These are phyloP conservation scores for Hypoxylon cercidicola DNA, from an alignment of 495 filamentous ascomycete genomes.

Conservation along the genomic window DNA sequence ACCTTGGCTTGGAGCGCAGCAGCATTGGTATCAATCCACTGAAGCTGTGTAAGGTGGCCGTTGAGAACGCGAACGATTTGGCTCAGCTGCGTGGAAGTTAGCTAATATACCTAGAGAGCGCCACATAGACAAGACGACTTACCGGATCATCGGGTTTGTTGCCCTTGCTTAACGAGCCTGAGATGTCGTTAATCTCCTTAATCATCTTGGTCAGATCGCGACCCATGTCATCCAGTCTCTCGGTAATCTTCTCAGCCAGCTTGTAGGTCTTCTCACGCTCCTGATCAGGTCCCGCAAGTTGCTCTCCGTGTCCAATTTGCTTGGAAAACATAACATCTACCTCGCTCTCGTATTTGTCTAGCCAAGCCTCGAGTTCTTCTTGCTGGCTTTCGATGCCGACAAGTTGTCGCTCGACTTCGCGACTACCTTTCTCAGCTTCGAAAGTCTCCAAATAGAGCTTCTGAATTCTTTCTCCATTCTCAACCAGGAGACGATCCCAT, in stretches of 20 bases:
- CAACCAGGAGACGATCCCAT: constrained; percentile 92
- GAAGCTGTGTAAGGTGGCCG: constrained; percentile 85
- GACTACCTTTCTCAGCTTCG: constrained; percentile 88
- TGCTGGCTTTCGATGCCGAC: constrained; percentile 89
- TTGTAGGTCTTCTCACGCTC: constrained; percentile 95
- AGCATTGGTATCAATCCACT: constrained; percentile 89
- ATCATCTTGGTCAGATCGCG: constrained; percentile 94
- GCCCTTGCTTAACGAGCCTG: constrained; percentile 83
- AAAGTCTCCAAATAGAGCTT: constrained; percentile 87
- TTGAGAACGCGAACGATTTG: constrained; percentile 96
- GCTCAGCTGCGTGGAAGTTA: constrained; percentile 70
- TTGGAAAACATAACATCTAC: constrained; percentile 85
- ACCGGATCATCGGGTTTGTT: constrained; percentile 92
- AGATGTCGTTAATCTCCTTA: constrained; percentile 93
- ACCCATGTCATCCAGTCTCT: constrained; percentile 88
- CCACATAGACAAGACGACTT: constrained; percentile 49
- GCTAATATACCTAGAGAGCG: constrained; percentile 10
- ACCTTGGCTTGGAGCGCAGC: constrained; percentile 83
- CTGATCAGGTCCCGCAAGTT: constrained; percentile 85
- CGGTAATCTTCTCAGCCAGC: constrained; percentile 88
- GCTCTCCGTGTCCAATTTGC: constrained; percentile 70
- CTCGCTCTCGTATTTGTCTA: constrained; percentile 90
- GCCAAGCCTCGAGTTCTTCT: constrained; percentile 81
- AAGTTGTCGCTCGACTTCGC: constrained; percentile 91
- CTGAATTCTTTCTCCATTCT: constrained; percentile 91